Conservation (phyloP, 2,329 filamentous ascomycete genomes). For the Verticillium alfalfae region DNA sequence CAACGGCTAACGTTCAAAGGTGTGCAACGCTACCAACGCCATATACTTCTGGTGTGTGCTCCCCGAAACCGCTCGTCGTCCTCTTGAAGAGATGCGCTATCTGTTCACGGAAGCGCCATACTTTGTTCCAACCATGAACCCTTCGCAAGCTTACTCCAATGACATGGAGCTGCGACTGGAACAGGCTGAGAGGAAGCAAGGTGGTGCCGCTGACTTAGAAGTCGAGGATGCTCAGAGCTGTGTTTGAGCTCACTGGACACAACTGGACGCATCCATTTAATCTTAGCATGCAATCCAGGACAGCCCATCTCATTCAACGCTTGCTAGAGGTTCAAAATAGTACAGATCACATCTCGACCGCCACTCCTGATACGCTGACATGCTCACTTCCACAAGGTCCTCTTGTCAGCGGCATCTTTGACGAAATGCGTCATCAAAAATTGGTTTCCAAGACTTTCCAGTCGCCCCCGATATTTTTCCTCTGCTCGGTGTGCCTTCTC, state of each 20-base stretch:
- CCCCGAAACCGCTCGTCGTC: constrained; percentile 59
- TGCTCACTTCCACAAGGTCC: background rate
- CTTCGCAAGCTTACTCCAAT: constrained; percentile 27
- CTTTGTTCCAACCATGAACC: constrained; percentile 54
- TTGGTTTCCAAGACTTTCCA: background rate
- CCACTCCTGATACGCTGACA: too few species aligned
- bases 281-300: too few species aligned
- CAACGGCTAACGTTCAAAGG: constrained; percentile 2
- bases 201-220: background rate
- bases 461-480: background rate
- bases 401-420: constrained; percentile 1
- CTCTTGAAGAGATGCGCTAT: constrained; percentile 64
- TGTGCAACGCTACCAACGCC: constrained; percentile 55
- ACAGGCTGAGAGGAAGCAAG: constrained; percentile 49
- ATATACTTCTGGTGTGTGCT: constrained; percentile 57
- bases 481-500: constrained; percentile 13
- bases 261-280: too few species aligned
- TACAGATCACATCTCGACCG: too few species aligned
- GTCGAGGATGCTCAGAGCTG: background rate
- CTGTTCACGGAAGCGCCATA: constrained; percentile 60
- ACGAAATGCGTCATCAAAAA: background rate
- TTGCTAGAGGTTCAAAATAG: too few species aligned
- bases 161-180: constrained; percentile 56
- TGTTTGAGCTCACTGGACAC: background rate
- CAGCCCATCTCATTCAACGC: too few species aligned